Percentiles rank a stretch among this genome's conserved stretches.
Conservation (phyloP, 306 rosid species). For the Rosa persica region DNA sequence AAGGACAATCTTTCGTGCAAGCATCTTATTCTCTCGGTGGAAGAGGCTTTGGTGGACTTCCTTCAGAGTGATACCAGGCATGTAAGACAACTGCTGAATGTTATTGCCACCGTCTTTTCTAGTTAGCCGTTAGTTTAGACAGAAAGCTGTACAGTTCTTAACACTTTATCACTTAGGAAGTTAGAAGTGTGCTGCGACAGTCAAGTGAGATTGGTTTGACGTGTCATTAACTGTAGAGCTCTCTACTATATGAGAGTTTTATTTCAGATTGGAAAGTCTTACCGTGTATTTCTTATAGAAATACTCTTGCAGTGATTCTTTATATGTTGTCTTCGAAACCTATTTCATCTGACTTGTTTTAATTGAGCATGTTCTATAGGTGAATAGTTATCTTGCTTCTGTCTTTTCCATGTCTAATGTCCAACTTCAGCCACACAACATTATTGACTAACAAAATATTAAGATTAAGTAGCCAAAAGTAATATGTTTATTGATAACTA, state of each 20-base stretch:
- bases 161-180: neutral
- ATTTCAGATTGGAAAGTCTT: neutral
- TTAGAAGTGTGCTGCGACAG: neutral
- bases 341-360: neutral
- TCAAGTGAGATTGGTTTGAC: neutral
- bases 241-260: neutral
- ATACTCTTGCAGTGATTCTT: neutral
- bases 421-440: too few relatives aligned
- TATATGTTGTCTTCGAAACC: neutral
- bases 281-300: neutral
- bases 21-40: slow-evolving; percentile 95
- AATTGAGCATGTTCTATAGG: neutral
- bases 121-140: neutral
- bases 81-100: slow-evolving; percentile 26
- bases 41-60: slow-evolving; percentile 72
- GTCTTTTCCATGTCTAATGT: neutral
- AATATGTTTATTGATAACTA: neutral
- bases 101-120: neutral
- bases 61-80: slow-evolving; percentile 83
- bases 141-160: neutral
- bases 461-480: too few relatives aligned
- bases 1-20: slow-evolving; percentile 95
- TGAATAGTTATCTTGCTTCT: neutral
- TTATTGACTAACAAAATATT: too few relatives aligned
- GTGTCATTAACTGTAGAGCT: neutral